These are phyloP conservation scores for Pseudogymnoascus destructans DNA, from an alignment of 2,329 filamentous ascomycete species.

Conservation along the genomic window DNA sequence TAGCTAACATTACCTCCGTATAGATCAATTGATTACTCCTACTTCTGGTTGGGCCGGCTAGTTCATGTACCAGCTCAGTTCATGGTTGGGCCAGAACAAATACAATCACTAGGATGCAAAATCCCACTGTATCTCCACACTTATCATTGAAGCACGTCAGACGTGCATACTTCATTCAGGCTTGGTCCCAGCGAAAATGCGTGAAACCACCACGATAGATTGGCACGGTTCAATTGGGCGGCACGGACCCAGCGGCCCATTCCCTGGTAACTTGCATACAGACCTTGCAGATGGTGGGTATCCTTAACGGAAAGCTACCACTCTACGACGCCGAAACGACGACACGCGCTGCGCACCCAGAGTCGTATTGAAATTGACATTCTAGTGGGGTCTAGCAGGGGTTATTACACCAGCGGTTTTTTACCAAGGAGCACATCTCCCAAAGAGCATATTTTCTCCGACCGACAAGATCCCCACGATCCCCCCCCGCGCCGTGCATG, in stretches of 20 bases:
- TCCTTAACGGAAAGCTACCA: background rate
- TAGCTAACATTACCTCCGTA: too few relatives aligned
- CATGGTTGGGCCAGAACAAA: too few relatives aligned
- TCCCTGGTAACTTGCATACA: background rate
- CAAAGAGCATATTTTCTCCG: background rate
- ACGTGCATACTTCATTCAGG: background rate
- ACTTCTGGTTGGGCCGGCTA: too few relatives aligned
- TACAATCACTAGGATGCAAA: background rate
- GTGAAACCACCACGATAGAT: background rate
- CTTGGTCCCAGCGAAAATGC: background rate
- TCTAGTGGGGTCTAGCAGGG: background rate
- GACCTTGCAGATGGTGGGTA: background rate
- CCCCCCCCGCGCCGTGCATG: background rate
- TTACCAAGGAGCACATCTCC: background rate
- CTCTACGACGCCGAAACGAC: background rate
- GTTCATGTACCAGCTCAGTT: too few relatives aligned
- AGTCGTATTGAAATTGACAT: background rate
- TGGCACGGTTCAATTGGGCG: background rate
- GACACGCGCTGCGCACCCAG: background rate
- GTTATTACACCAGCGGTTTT: background rate
- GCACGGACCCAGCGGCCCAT: background rate
- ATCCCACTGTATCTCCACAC: conserved; percentile 5
- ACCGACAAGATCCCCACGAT: background rate
- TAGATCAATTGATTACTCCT: too few relatives aligned
- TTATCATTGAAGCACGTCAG: background rate